Percentiles rank a stretch among this genome's conserved stretches.
These are phyloP conservation scores for Thielaviopsis populi DNA, from an alignment of 2,329 filamentous ascomycete genomes.

Conservation along the genomic window DNA sequence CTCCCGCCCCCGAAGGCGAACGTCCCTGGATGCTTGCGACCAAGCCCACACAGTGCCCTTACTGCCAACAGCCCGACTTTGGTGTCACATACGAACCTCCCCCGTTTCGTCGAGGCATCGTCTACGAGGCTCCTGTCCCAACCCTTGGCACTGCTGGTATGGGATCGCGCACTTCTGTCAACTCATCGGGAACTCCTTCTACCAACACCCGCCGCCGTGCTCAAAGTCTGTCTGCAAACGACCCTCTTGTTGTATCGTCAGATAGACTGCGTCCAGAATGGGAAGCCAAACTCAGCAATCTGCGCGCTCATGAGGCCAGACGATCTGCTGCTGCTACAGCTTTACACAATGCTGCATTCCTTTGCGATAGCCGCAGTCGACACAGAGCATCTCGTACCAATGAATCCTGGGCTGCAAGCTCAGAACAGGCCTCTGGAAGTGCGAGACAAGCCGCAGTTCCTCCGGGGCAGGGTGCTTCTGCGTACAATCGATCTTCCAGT, in stretches of 20 bases:
- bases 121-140: constrained; percentile 39
- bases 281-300: constrained; percentile 75
- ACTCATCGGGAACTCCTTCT: constrained; percentile 37
- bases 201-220: constrained; percentile 30
- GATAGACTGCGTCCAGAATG: constrained; percentile 89
- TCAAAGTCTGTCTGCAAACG: constrained; percentile 60
- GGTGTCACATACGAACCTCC: constrained; percentile 90
- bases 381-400: background rate
- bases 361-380: constrained; percentile 44
- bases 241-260: constrained; percentile 77
- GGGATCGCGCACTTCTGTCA: constrained; percentile 73
- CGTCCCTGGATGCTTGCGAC: constrained; percentile 56
- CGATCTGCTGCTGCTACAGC: constrained; percentile 87
- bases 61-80: constrained; percentile 89
- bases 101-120: constrained; percentile 70
- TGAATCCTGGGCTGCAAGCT: background rate
- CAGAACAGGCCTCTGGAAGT: background rate
- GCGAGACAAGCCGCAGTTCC: background rate
- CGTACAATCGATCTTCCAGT: background rate
- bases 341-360: constrained; percentile 83
- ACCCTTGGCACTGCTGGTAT: constrained; percentile 53
- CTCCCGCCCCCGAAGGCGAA: constrained; percentile 18
- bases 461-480: background rate
- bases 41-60: constrained; percentile 82
- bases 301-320: constrained; percentile 69